Evolutionary conservation across 2,329 filamentous ascomycete species (phyloP), one percentile per base, ranked within the genome.

Genomic region (Biscogniauxia mediterranea): DNA sequence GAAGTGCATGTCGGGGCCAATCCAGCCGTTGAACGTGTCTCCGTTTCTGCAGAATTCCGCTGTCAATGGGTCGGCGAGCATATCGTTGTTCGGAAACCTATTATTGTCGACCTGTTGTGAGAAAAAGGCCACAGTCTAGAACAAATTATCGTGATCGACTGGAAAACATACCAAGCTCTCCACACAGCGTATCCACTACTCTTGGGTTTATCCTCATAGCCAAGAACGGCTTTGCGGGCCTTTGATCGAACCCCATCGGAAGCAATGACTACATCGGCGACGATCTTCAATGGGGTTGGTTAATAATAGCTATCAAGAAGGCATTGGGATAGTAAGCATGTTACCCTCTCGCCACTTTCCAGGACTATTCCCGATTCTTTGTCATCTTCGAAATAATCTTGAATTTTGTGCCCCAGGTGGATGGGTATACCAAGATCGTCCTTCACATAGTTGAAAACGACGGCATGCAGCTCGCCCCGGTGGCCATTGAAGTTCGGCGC

Each of bases 401-500:
- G 72, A 1, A 86, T 82, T 11, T 73, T 74, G 19, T 81, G 76
- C 3, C 80, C 81, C 2, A 87, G 75, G 58, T 84, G 78, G 32
- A 87, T 85, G 0, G 83, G 79, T 54, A 87, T 85, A 0, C 77
- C 77, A 8, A 86, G 73, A 56, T 83, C 81, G 55, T 85, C 78
- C 46, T 77, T 77, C 0, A 83, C 84, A 64, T 87, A 83, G 42
- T 84, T 80, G 61, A 85, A 86, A 3, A 88, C 79, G 11, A 87
- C 80, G 56, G 82, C 76, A 63, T 88, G 85, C 58, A 88, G 75
- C 72, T 87, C 85, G 17, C 85, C 85, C 20, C 85, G 73, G 65
- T 88, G 85, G 0, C 85, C 85, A 56, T 87, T 87, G 68, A 87
- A 83, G 9, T 83, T 80, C 0, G 85, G 84, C 13, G 81, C 79